Base-by-base conservation (phyloP, 148 eudicot genomes). In the Pouteria glomerata region DNA sequence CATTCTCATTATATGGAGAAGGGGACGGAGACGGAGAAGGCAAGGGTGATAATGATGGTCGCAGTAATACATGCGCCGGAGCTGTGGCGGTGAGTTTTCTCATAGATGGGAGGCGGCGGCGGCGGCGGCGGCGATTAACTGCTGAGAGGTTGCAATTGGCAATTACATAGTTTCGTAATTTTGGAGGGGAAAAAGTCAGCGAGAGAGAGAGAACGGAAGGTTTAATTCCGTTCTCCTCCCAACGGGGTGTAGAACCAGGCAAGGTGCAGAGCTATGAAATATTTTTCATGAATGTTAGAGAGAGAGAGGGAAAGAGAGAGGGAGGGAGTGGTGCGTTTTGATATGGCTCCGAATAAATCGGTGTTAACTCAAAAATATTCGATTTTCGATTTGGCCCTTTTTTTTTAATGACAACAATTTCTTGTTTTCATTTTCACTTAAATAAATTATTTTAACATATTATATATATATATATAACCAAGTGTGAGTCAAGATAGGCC, bases 141-240 rank as follows among this genome's bases (percentile, higher is more conserved):
- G 66, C 18, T 37, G 12, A 56, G 58, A 11, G 19, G 37, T 21
- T 68, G 44, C 3, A 71, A 67, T 72, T 77, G 65, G 15, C 15
- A 48, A 48, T 11, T n/a, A 41, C 80, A 77, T 77, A 77, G 41
- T 73, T 72, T 58, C 0, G 24, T 56, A 29, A 1, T 35, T 62
- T 35, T 37, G 11, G 23, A 24, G 35, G n/a, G 39, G 53, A 45
- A 44, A 21, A 57, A 58, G 29, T 45, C 69, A 63, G 69, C 34
- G 69, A 74, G 57, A 34, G 65, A 23, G 59, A 31, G 50, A 26
- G 57, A 35, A 35, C 30, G 66, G 71, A 44, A 58, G 15, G 55
- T 31, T 19, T 15, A 23, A 33, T 53, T 64, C 76, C 69, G 52
- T 73, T 67, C 61, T 70, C 79, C 80, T 81, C 80, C 71, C 78